Base-by-base conservation (phyloP, 306 rosid genomes). In the Sophora flavescens region DNA sequence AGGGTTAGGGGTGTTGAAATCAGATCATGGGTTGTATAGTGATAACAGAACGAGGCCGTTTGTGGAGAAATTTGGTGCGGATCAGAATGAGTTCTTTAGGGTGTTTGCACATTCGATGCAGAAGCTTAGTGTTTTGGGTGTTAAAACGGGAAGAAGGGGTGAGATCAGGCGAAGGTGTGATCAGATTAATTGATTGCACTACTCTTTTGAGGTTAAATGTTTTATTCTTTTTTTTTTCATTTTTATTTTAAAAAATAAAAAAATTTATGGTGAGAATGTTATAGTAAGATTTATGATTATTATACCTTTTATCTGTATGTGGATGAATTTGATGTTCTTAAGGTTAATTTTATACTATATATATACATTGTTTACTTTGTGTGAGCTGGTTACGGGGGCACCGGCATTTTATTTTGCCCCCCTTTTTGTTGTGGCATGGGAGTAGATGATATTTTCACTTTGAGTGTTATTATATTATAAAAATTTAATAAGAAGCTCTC, bases 111-210 rank as follows among this genome's bases (percentile, higher is more conserved):
- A 36, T 7, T 89, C 94, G 8, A 93, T 93, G 93, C 89, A 84
- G 89, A 93, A 93, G 89, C 85, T 93, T 12, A 84, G 98, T 56
- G 66, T 84, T 14, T 69, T 86, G 52, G 85, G 88, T 1, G 86
- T 93, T 9, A 48, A 84, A 33, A 89, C 96, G 0, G 97, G 97
- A 14, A 78, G 85, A 59, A 79, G 18, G 17, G 98, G 98, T 17
- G 97, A 93, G 86, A 91, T 93, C 78, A 84, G 98, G 52, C 92
- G 87, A 62, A 83, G 97, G 71, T 93, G 98, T 67, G 98, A 93
- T 77, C 90, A 83, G 61, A 61, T 91, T 63, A 93, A 93, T 80
- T 93, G 65, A 81, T 62, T 38, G 22, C 32, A 30, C 2, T n/a
- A 3, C 2, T 30, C 32, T 13, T 50, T 68, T 33, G 5, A 41